Evolutionary conservation across 768 basidiomycete genomes (phyloP), one percentile per base, ranked within the genome.

Genomic region (Bullera alba): DNA sequence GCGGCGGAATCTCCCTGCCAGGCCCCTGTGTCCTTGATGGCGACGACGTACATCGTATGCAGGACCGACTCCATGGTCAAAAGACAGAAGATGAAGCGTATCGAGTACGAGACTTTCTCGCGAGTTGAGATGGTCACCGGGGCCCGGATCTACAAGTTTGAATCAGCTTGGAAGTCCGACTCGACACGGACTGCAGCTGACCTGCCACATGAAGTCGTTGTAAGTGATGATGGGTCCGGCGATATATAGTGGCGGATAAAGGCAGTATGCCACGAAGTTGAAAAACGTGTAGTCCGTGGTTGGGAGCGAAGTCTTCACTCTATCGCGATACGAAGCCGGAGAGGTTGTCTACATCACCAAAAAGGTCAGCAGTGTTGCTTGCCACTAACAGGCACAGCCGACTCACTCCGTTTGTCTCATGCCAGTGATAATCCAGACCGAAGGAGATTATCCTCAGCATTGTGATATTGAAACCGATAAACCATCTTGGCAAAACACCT

Each of bases 201-300:
- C 89, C 82, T 96, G 93, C 83, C 85, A 87, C 62, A 88, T 75
- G 68, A 89, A 97, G 69, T 95, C 88, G 64, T 93, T 93, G 77
- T 89, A 97, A 0, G 92, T 86, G 69, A 97, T 81, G 58, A 97
- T 92, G 0, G 95, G 95, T 0, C 95, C 93, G 1, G 87, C 92
- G 44, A 97, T 86, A 67, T 96, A 99, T 10, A 97, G 76, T 1
- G 95, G 92, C 0, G 92, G 82, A 65, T 97, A 99, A 6, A 96
- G 74, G n/a, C 79, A 77, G 65, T 96, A 97, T 21, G 86, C 78
- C 8, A 95, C 46, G 69, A 88, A 93, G 63, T 85, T 85, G 16
- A 74, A 42, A 57, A 81, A 83, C 1, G 80, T 79, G 67, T 91
- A 95, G 44, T 77, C 71, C 10, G 78, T 76, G 10, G 70, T 66